Percentiles rank a stretch among this genome's conserved stretches.
Conservation (phyloP, 148 eudicot species). For the Rheum nobile region DNA sequence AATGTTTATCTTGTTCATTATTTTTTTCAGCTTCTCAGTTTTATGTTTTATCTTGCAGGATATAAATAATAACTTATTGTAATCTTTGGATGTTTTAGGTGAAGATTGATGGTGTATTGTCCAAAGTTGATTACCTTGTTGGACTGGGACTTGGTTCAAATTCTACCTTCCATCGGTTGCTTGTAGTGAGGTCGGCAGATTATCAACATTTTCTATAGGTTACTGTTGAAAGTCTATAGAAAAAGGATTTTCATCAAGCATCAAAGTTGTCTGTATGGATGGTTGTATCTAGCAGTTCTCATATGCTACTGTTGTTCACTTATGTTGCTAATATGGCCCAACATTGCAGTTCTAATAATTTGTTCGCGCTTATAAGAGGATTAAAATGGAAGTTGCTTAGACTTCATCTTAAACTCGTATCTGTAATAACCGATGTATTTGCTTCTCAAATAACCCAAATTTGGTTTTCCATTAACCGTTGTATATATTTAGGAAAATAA, state of each 20-base stretch:
- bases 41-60: neutral
- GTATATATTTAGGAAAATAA: too few species aligned
- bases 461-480: too few species aligned
- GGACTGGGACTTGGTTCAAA: conserved; percentile 69
- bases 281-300: neutral
- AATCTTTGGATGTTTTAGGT: conserved; percentile 31
- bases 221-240: neutral
- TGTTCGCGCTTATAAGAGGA: neutral
- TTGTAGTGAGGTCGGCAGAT: conserved; percentile 40
- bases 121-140: conserved; percentile 42
- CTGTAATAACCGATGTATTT: too few species aligned
- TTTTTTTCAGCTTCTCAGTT: conserved; percentile 4
- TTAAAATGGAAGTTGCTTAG: neutral
- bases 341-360: neutral
- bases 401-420: too few species aligned
- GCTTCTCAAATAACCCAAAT: too few species aligned
- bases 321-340: neutral
- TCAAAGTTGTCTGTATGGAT: neutral
- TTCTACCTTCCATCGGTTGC: conserved; percentile 65
- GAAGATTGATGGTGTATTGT: conserved; percentile 35
- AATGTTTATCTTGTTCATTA: conserved; percentile 4
- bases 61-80: conserved; percentile 13
- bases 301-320: neutral
- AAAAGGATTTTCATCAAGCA: neutral
- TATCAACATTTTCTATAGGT: neutral